Conservation (phyloP, 1,284 basidiomycete genomes). For the Trichosporon faecale region DNA sequence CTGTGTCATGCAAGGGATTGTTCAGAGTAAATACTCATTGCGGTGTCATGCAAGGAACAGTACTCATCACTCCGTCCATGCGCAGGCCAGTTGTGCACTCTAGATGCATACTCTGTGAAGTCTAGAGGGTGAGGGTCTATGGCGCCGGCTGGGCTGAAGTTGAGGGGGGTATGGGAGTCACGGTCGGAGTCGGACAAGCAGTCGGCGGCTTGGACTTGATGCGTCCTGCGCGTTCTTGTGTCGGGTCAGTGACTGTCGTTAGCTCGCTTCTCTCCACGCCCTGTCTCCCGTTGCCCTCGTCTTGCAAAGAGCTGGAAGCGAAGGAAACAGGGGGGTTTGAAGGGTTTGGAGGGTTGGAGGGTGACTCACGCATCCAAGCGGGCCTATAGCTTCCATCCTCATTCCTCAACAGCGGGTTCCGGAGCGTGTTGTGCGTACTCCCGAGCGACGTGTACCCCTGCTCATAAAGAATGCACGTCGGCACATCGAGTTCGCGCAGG, state of each 20-base stretch:
- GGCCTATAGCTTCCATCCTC: constrained; percentile 33
- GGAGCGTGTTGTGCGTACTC: constrained; percentile 89
- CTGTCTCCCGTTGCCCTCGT: too few relatives aligned
- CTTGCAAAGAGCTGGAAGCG: too few relatives aligned
- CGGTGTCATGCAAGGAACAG: too few relatives aligned
- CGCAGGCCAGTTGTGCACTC: too few relatives aligned
- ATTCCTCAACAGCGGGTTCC: constrained; percentile 73
- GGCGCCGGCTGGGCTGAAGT: neutral
- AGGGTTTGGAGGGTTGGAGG: too few relatives aligned
- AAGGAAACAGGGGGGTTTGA: neutral
- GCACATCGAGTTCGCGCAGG: constrained; percentile 68
- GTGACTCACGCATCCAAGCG: constrained; percentile 41
- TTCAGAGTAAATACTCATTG: too few relatives aligned
- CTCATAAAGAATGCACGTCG: constrained; percentile 87
- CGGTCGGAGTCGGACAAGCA: neutral
- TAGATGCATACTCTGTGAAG: too few relatives aligned
- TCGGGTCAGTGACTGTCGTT: constrained; percentile 59
- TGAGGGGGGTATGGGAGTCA: neutral
- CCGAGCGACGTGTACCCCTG: constrained; percentile 97
- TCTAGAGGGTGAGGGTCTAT: neutral
- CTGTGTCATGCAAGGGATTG: too few relatives aligned
- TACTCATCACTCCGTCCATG: too few relatives aligned
- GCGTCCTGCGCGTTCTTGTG: constrained; percentile 64
- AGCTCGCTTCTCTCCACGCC: too few relatives aligned
- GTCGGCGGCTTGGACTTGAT: neutral